Conservation (phyloP, 768 basidiomycete genomes). For the Daedaleopsis sinensis region DNA sequence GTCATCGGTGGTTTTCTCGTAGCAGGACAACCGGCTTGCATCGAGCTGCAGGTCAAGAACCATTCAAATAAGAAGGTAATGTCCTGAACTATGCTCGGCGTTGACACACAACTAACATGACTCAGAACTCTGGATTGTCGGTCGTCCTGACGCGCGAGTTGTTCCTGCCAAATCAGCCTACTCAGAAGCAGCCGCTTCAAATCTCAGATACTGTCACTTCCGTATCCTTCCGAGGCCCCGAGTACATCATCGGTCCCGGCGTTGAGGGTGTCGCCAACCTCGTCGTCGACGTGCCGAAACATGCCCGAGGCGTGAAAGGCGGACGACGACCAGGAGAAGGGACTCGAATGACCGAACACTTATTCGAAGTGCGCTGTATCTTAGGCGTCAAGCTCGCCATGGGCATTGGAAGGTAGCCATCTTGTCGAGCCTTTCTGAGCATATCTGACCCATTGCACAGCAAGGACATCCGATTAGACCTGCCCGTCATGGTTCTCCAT, state of each 20-base stretch:
- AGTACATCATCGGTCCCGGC: constrained; percentile 75
- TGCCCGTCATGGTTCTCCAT: constrained; percentile 69
- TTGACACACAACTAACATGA: background rate
- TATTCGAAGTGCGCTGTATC: constrained; percentile 72
- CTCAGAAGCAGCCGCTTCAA: constrained; percentile 53
- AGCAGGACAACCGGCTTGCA: constrained; percentile 69
- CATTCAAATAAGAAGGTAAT: constrained; percentile 77
- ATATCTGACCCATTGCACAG: constrained; percentile 39
- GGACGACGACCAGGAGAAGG: constrained; percentile 61
- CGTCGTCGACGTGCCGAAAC: constrained; percentile 76
- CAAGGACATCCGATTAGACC: constrained; percentile 66
- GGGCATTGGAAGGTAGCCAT: constrained; percentile 66
- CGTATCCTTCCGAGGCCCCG: constrained; percentile 72
- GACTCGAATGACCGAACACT: constrained; percentile 43
- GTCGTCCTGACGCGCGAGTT: constrained; percentile 64
- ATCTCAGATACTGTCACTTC: constrained; percentile 69
- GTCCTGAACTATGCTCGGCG: constrained; percentile 1
- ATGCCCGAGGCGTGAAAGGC: constrained; percentile 65
- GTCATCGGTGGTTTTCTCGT: constrained; percentile 65
- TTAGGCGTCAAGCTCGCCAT: constrained; percentile 68
- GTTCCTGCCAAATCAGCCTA: constrained; percentile 48
- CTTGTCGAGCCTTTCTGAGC: constrained; percentile 1
- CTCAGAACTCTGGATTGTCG: constrained; percentile 68
- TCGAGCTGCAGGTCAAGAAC: constrained; percentile 82
- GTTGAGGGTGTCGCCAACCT: constrained; percentile 79